Evolutionary conservation across 345 rosid genomes (phyloP), one percentile per base, ranked within the genome.

Genomic region (Odontarrhena argentea): DNA sequence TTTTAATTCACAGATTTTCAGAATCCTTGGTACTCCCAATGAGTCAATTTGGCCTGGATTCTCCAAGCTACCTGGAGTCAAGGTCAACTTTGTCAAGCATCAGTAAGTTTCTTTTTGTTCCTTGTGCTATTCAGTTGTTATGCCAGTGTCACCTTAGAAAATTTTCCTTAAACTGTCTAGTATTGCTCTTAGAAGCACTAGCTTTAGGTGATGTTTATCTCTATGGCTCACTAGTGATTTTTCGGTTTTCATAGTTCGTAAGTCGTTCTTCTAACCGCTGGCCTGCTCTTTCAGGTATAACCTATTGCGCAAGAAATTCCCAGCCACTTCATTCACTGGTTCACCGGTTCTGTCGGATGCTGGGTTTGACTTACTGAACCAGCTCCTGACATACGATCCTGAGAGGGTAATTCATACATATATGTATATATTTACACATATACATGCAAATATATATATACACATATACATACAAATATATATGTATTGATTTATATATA

Each of bases 31-130:
- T 42, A 95, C 99, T 0, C 99, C 99, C 22, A 91, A 86, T 76
- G 99, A 95, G 80, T 71, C 86, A 48, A 89, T 95, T 44, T 95
- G 99, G 99, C 97, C 96, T 57, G 97, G 97, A 38, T 89, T 88
- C 81, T 85, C 94, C 45, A 89, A 87, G 76, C 81, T 95, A 52
- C 96, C 97, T 74, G 96, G 96, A 52, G 97, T 91, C 44, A 95
- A 87, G 86, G 92, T 91, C 85, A 95, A 95, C 81, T 95, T 91
- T 73, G 94, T 91, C 64, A 87, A 91, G 89, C 99, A 95, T 64
- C 96, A 87, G 99, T 95, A 78, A 86, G 97, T 83, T 55, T 67
- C 7, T 65, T 45, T 18, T 7, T 8, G 8, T 18, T 32, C 56
- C 42, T 60, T 60, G 64, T 66, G 50, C 12, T 59, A 53, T 73